phyloP scores from a whole-genome alignment of 192 early-diverging fungal genomes.

The Cladochytrium replicatum region DNA sequence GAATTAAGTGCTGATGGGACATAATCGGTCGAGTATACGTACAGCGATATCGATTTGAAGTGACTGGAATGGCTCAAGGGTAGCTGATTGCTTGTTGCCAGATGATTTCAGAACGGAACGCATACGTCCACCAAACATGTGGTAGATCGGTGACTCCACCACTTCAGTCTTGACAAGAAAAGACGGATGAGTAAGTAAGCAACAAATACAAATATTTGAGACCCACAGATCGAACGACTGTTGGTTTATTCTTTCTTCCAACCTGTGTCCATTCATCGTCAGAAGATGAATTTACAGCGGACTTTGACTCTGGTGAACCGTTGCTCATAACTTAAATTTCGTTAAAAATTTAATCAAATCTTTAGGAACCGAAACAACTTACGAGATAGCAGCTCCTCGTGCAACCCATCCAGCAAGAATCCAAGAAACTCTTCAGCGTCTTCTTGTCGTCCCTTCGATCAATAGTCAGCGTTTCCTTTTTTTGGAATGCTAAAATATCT shows the following conservation, averaged over 20 bases:
- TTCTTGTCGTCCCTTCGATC: constrained; percentile 89
- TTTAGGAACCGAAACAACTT: no score
- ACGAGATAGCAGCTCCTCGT: constrained; percentile 63
- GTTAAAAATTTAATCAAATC: no score
- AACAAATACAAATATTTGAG: constrained; percentile 1
- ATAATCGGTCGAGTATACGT: constrained; percentile 10
- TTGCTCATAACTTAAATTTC: no score
- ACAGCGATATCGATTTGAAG: constrained; percentile 82
- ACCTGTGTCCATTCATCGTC: constrained; percentile 84
- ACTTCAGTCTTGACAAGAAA: constrained; percentile 45
- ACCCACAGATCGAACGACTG: constrained; percentile 46
- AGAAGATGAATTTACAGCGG: no score
- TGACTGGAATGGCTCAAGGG: constrained; percentile 76
- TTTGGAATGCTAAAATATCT: constrained; percentile 1
- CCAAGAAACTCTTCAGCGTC: constrained; percentile 96
- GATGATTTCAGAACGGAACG: constrained; percentile 67
- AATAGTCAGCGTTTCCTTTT: no score
- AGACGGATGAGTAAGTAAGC: not conserved
- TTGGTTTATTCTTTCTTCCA: constrained; percentile 70
- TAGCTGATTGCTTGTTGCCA: constrained; percentile 68
- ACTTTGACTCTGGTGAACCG: no score
- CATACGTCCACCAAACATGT: constrained; percentile 76
- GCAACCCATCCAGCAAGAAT: constrained; percentile 85
- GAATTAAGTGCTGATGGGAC: no score
- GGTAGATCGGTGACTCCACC: constrained; percentile 66